Base-by-base conservation (phyloP, 148 eudicot genomes). In the Rhododendron simsii region DNA sequence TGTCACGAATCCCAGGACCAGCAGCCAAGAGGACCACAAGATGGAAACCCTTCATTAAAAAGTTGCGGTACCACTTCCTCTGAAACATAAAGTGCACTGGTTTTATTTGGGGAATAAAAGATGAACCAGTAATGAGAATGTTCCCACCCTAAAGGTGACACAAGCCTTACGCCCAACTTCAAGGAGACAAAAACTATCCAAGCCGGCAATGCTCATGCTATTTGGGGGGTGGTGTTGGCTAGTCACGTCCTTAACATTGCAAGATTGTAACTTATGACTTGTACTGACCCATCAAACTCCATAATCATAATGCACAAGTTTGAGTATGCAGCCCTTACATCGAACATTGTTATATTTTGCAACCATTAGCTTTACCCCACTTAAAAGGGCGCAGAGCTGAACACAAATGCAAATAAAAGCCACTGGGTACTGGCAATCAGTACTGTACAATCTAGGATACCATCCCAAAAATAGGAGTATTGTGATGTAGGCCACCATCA, bases 31-130 rank as follows among this genome's bases (percentile, higher is more conserved):
- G 96, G 84, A 97, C 98, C 87, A 97, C 98, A 78, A 95, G 86
- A 88, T 97, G 98, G 88, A 97, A 97, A 84, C 99, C 99, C 90
- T 95, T 97, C 99, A 97, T 97, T 88, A 97, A 86, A 91, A 97
- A 93, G 92, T 97, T 95, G 28, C 99, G 98, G 67, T 97, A 93
- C 99, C 99, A 97, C 91, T 97, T 97, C 88, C 99, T 91, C 99
- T 97, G 95, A 87, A 86, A 82, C 78, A 89, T 45, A 84, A 37
- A 61, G 79, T 86, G 76, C 86, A 81, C 50, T 44, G 2, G 9
- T 35, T 81, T 57, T 82, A 59, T 55, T 89, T 84, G 69, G 75
- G 79, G 57, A 14, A 81, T 67, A 21, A 23, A 81, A 82, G 78
- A 76, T 50, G 47, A 78, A n/a, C 3, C n/a, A 39, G 30, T 14